Evolutionary conservation across 495 filamentous ascomycete species (phyloP).

Genomic region (Penicillium soppii): DNA sequence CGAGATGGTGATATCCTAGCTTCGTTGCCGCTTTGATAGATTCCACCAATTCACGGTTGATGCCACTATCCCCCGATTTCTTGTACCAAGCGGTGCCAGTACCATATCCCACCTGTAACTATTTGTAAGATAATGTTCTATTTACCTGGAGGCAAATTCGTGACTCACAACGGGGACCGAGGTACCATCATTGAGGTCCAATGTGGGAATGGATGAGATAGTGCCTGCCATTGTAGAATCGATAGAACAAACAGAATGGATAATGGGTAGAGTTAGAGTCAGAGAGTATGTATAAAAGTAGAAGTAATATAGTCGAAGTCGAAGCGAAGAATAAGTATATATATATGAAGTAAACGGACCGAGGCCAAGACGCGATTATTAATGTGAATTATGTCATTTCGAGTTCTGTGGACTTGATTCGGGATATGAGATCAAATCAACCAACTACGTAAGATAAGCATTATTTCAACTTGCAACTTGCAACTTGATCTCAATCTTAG

Average conservation of each 20-base stretch:
- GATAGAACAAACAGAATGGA: background rate
- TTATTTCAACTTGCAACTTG: background rate
- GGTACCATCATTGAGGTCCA: conserved; percentile 72
- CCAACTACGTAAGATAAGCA: too few species aligned
- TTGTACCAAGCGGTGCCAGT: conserved; percentile 65
- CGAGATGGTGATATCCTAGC: conserved; percentile 71
- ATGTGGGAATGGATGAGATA: conserved; percentile 35
- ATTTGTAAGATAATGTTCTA: conserved; percentile 7
- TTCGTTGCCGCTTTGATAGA: conserved; percentile 66
- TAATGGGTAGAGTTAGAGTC: too few species aligned
- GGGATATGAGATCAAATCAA: too few species aligned
- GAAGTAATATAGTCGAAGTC: too few species aligned
- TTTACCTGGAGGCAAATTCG: background rate
- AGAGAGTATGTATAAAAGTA: too few species aligned
- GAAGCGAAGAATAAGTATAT: too few species aligned
- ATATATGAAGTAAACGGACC: too few species aligned
- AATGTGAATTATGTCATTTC: conserved; percentile 26
- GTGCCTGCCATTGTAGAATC: conserved; percentile 15
- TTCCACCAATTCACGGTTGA: conserved; percentile 48
- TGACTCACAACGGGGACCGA: conserved; percentile 67
- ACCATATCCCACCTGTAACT: conserved; percentile 67
- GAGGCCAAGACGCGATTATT: conserved; percentile 18
- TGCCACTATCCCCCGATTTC: conserved; percentile 32
- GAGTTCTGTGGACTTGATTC: background rate
- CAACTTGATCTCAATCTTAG: background rate